These are phyloP conservation scores for Atalantia buxifolia DNA, from an alignment of 345 rosid genomes.

Conservation along the genomic window DNA sequence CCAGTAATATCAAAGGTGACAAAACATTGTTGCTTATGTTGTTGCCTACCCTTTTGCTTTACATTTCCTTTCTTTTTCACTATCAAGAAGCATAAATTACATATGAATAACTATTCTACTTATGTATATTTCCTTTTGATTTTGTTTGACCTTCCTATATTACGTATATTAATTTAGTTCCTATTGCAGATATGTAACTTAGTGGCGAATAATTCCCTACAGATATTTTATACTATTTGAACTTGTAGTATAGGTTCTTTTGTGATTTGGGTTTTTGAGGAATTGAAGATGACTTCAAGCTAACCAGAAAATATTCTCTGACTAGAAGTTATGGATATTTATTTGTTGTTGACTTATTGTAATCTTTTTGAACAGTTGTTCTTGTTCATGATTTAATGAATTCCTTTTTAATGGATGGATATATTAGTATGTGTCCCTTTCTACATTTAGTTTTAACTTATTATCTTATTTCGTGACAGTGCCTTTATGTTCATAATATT, in stretches of 20 bases:
- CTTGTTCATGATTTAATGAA: not conserved
- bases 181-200: not conserved
- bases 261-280: not conserved
- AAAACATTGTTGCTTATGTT: not conserved
- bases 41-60: constrained; percentile 2
- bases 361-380: not conserved
- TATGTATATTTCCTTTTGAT: not conserved
- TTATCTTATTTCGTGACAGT: constrained; percentile 44
- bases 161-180: not conserved
- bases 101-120: not conserved
- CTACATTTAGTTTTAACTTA: constrained; percentile 14
- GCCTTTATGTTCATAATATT: constrained; percentile 66
- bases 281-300: not conserved
- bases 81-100: not conserved
- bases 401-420: not conserved
- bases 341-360: not conserved
- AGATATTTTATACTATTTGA: not conserved
- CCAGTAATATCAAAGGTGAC: constrained; percentile 85
- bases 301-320: not conserved
- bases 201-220: not conserved
- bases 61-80: not conserved
- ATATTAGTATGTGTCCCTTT: not conserved
- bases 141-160: constrained; percentile 1
- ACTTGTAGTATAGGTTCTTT: not conserved
- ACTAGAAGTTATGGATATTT: not conserved